Evolutionary conservation across 2,329 filamentous ascomycete genomes (phyloP), one percentile per base, ranked within the genome.

Genomic region (Cadophora gregata): DNA sequence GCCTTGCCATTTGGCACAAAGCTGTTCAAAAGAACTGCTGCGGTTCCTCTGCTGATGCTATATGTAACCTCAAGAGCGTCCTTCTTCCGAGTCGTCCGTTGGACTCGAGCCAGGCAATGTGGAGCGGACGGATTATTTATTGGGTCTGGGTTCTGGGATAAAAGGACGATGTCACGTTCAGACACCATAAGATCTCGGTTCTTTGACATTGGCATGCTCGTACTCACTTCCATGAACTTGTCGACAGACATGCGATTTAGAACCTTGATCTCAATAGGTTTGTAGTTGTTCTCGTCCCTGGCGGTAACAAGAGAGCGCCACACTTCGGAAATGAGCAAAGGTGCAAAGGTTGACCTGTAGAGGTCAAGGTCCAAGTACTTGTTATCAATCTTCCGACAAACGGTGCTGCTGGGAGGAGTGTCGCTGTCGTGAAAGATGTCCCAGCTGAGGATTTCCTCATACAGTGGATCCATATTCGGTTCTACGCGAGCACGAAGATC

Each of bases 281-380:
- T 93, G 70, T 89, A 88, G 24, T 86, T 91, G 58, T 90, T 88
- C 78, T 99, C 96, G 75, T 97, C 93, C 77, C 94, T 94, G 24
- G 92, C 87, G 59, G 93, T 94, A 60, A 96, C 90, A 77, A 99
- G 96, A 4, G 92, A 92, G 76, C 96, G 92, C 96, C 96, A 99
- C 33, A 95, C 95, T 81, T 99, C 96, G 29, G 97, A 90, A 33
- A 96, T 88, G 38, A 99, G 84, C 25, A 99, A 83, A 6, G 95
- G 94, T 71, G 96, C 90, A 78, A 99, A 99, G 0, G 93, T 97
- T 67, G 88, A 85, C 77, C 96, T 92, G 77, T 99, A 99, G 59
- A 92, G 89, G 51, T 81, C 81, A 0, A 93, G 91, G 72, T 93
- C 89, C 31, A 83, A 79, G 79, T 97, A 99, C 0, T 87, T 88